Evolutionary conservation across 768 basidiomycete species (phyloP).

Genomic region (Hygrocybe punicea): DNA sequence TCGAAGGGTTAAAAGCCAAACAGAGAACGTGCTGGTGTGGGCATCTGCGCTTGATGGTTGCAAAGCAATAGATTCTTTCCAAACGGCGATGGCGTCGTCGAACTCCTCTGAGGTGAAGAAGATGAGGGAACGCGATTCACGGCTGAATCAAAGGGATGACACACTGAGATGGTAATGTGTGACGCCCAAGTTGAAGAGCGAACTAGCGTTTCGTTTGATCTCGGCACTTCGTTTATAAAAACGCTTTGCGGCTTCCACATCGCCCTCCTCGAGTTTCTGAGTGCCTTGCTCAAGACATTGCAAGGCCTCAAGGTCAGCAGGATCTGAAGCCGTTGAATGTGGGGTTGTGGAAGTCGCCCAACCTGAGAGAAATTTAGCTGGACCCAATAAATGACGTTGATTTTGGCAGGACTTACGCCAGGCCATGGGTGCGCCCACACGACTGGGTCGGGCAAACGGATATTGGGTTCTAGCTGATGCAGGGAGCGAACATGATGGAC

Average conservation of each 20-base stretch:
- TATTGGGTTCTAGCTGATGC: conserved; percentile 1
- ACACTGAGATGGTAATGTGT: conserved; percentile 86
- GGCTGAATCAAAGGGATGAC: conserved; percentile 27
- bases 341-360: conserved; percentile 79
- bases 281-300: conserved; percentile 81
- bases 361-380: conserved; percentile 40
- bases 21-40: conserved; percentile 67
- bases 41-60: conserved; percentile 84
- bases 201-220: conserved; percentile 75
- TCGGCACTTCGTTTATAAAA: conserved; percentile 77
- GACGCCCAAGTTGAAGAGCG: conserved; percentile 84
- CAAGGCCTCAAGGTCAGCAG: conserved; percentile 76
- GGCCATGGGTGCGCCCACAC: conserved; percentile 14
- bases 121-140: not conserved
- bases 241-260: conserved; percentile 71
- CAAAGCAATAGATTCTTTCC: conserved; percentile 79
- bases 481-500: conserved; percentile 14
- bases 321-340: conserved; percentile 79
- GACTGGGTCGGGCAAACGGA: conserved; percentile 17
- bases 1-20: not conserved
- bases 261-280: conserved; percentile 80
- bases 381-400: not conserved
- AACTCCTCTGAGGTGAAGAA: conserved; percentile 63
- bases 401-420: conserved; percentile 26
- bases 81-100: conserved; percentile 78